Base-by-base conservation (phyloP, 192 early-diverging fungal genomes). In the Dissophora globulifera region DNA sequence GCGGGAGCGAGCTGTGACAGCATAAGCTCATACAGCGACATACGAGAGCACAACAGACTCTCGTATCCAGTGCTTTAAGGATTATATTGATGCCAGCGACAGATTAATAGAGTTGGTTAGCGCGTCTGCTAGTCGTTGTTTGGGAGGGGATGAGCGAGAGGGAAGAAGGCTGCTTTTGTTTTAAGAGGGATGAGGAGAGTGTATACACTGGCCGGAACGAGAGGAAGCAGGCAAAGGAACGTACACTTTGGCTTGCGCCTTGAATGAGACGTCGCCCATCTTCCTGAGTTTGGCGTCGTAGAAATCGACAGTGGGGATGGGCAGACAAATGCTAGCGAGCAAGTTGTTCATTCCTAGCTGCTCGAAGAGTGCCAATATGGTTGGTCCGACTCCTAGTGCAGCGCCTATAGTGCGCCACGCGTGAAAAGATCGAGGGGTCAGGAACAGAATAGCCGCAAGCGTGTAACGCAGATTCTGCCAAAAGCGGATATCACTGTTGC, bases 11-110 rank as follows among this genome's bases (percentile, higher is more conserved):
- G 59, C 20, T 33, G 57, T 27, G 57, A 12, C 8, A 61, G 26
- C 25, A 76, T 16, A 3, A 76, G 23, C 3, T 76, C 46, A 26
- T 54, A 59, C 11, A 76, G 57, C 13, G 48, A 52, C 26, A 57
- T 31, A 11, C 72, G 49, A 35, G 62, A 33, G 30, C 50, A 64
- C 4, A 64, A 15, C 7, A 54, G 40, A 17, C 19, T 46, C 2
- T 52, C 50, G 41, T 64, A 64, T 22, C 51, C 62, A 33, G 40
- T 54, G 22, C 62, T 64, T 13, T 9, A 38, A 16, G n/a, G 19
- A 12, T 35, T 30, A 23, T n/a, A 40, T 40, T n/a, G 9, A 7
- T 7, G 8, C 5, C 1, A 23, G 17, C 1, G 3, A 40, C 2
- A 19, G 35, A 20, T 17, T 40, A 13, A 38, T 38, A 38, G 20